A percentile compares a stretch with the other conserved stretches of the same genome.
Evolutionary conservation across 169 alveolate species (phyloP).

Genomic region (Cytauxzoon felis): DNA sequence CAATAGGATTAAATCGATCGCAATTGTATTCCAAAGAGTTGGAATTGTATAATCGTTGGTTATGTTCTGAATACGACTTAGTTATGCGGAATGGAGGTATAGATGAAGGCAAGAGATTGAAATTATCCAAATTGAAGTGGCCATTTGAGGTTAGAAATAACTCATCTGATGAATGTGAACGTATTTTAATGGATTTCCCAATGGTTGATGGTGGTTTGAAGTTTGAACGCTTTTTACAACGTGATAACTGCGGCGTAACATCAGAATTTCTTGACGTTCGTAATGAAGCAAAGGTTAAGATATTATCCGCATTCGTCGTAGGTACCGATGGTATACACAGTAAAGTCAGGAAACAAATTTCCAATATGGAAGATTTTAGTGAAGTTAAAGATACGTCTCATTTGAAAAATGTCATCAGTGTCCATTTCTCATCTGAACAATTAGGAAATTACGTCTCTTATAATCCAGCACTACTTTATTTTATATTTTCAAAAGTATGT

Average conservation of each 20-base stretch:
- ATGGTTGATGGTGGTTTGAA: conserved; percentile 50
- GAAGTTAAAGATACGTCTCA: conserved; percentile 46
- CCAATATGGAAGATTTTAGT: conserved; percentile 54
- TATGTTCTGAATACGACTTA: conserved; percentile 39
- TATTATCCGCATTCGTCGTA: conserved; percentile 47
- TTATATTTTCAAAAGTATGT: conserved; percentile 71
- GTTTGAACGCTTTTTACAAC: conserved; percentile 33
- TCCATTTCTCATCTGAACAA: conserved; percentile 76
- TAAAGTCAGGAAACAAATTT: conserved; percentile 69
- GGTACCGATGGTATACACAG: conserved; percentile 71
- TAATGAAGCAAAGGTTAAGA: conserved; percentile 11
- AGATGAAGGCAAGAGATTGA: conserved; percentile 7
- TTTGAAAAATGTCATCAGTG: conserved; percentile 80
- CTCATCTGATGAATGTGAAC: background rate
- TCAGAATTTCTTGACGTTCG: conserved; percentile 34
- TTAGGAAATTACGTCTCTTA: conserved; percentile 67
- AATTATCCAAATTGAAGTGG: conserved; percentile 18
- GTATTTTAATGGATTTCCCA: conserved; percentile 5
- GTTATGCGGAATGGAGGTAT: conserved; percentile 31
- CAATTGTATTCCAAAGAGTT: conserved; percentile 31
- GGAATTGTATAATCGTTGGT: conserved; percentile 42
- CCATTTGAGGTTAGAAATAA: conserved; percentile 10
- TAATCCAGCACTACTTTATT: conserved; percentile 83
- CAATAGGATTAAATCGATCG: conserved; percentile 39
- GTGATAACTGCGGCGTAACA: conserved; percentile 11